These are phyloP conservation scores for Pseudotulostoma volvatum DNA, from an alignment of 495 filamentous ascomycete genomes.

Conservation along the genomic window DNA sequence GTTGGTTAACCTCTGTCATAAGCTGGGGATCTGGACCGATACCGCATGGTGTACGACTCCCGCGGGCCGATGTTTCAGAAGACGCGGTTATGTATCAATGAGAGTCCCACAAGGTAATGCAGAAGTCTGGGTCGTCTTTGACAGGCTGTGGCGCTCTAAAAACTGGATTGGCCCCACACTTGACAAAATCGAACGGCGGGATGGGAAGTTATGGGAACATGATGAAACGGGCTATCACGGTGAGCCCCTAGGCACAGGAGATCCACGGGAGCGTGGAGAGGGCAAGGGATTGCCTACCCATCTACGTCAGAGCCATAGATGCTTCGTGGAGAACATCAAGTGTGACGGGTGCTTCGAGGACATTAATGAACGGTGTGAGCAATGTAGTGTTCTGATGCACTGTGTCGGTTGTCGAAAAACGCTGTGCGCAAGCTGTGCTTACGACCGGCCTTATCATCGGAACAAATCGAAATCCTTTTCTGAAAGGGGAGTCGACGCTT, in stretches of 20 bases:
- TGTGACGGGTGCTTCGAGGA: conserved; percentile 37
- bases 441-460: conserved; percentile 35
- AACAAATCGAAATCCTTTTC: conserved; percentile 15
- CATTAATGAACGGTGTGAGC: conserved; percentile 42
- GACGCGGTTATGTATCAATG: conserved; percentile 40
- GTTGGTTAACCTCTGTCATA: conserved; percentile 43
- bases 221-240: conserved; percentile 36
- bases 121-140: conserved; percentile 49
- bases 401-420: conserved; percentile 47
- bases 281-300: conserved; percentile 39
- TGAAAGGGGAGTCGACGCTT: conserved; percentile 11
- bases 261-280: conserved; percentile 26
- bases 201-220: conserved; percentile 44
- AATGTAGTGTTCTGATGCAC: conserved; percentile 47
- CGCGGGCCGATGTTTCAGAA: conserved; percentile 38
- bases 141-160: conserved; percentile 42
- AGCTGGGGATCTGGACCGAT: conserved; percentile 46
- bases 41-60: conserved; percentile 48
- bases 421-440: conserved; percentile 44
- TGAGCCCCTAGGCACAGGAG: conserved; percentile 36
- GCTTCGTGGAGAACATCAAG: conserved; percentile 35
- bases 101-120: conserved; percentile 33
- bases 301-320: conserved; percentile 35
- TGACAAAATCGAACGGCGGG: conserved; percentile 11
- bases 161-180: conserved; percentile 38